A percentile compares a stretch with the other conserved stretches of the same genome.
Conservation (phyloP, 805 yeast genomes). For the Candida michaelii region DNA sequence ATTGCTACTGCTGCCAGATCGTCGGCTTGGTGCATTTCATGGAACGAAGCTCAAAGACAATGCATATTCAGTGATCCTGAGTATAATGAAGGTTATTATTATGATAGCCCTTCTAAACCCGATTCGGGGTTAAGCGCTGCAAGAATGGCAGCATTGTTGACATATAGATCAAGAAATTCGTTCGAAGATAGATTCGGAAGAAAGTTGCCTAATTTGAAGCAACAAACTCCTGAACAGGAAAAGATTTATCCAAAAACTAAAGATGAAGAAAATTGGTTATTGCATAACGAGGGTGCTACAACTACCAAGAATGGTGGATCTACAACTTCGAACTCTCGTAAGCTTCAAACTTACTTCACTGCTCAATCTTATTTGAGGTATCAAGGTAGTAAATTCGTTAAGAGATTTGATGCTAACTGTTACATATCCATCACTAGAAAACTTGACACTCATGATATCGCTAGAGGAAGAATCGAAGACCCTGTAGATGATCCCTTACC, state of each 20-base stretch:
- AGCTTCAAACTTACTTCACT: conserved; percentile 65
- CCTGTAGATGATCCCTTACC: conserved; percentile 34
- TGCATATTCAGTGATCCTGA: conserved; percentile 94
- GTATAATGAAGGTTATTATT: conserved; percentile 83
- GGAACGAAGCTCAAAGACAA: conserved; percentile 99
- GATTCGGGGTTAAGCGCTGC: conserved; percentile 90
- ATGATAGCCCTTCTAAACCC: conserved; percentile 76
- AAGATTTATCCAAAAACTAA: conserved; percentile 45
- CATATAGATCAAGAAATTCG: conserved; percentile 88
- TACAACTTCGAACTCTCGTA: conserved; percentile 9
- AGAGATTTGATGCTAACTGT: conserved; percentile 94
- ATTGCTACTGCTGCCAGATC: conserved; percentile 93
- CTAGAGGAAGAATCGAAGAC: conserved; percentile 66
- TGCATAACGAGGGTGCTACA: conserved; percentile 82
- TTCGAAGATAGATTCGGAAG: conserved; percentile 94
- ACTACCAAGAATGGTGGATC: conserved; percentile 7
- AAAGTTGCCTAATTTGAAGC: conserved; percentile 35
- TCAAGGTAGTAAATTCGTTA: conserved; percentile 88
- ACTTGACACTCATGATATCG: conserved; percentile 91
- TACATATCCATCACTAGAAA: conserved; percentile 92
- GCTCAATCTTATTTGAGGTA: conserved; percentile 94
- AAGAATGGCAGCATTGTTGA: conserved; percentile 91
- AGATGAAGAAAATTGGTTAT: conserved; percentile 74
- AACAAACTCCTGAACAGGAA: conserved; percentile 23
- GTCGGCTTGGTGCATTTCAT: conserved; percentile 97